Base-by-base conservation (phyloP, 352 stramenopile species). In the Plasmopara halstedii region DNA sequence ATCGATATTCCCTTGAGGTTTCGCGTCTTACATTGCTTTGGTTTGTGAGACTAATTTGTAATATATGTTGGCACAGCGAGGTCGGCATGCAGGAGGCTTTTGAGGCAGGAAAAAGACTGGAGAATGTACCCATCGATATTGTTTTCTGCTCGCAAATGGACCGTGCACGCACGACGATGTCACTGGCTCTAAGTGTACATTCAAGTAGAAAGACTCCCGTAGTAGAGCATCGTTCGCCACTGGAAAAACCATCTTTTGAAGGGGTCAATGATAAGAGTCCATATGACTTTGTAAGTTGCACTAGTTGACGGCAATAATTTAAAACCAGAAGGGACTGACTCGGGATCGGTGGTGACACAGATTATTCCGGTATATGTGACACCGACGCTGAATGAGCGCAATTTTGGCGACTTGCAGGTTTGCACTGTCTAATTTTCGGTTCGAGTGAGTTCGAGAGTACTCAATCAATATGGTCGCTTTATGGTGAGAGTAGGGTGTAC, bases 101-200 rank as follows among this genome's bases (percentile, higher is more conserved):
- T 18, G 76, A 91, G 27, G 80, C 80, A 13, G 80, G 80, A 23
- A 79, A 83, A 56, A 65, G 71, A 11, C 60, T 91, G 35, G 71
- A 88, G 51, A 76, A 82, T 50, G 79, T 79, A 48, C 80, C 76
- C 9, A 77, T 91, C 39, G 80, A 91, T 54, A 50, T 91, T 23
- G 80, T 91, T 19, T 91, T 91, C 53, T 88, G 77, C 63, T 91
- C 80, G 29, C 74, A 91, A 42, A 86, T 88, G 80, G 80, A 91
- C 44, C 80, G 80, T 29, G 80, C 80, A 27, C 73, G 77, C 26
- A 72, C 76, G 15, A 91, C 80, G 18, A 67, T 91, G 50, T 83
- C 76, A 43, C 60, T 91, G 20, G 79, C 79, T 42, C 64, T 91
- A 6, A 88, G 76, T 49, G 69, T 87, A 20, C 79, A 91, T 53